These are phyloP conservation scores for Eimeria falciformis DNA, from an alignment of 169 alveolate species.

Conservation along the genomic window DNA sequence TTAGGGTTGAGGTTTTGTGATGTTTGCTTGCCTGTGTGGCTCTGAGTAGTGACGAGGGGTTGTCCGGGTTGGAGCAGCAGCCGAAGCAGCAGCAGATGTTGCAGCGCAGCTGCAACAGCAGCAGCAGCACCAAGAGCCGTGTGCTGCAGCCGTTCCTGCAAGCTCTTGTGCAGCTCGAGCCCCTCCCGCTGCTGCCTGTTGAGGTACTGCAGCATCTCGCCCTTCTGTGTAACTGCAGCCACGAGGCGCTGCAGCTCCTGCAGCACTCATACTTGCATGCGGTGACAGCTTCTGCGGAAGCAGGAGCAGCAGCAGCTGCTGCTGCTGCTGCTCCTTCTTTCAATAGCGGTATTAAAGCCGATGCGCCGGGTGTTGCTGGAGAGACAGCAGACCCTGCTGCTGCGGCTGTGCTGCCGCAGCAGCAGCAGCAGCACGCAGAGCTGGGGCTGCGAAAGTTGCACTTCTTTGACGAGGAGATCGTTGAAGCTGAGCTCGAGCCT, in stretches of 20 bases:
- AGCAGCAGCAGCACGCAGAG: slow-evolving; percentile 20
- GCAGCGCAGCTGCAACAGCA: slow-evolving; percentile 25
- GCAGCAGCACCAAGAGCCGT: slow-evolving; percentile 71
- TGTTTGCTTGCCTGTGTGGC: background rate
- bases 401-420: background rate
- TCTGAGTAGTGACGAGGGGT: slow-evolving; percentile 21
- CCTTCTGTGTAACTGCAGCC: slow-evolving; percentile 51
- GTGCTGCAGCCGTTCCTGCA: slow-evolving; percentile 68
- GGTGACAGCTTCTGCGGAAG: slow-evolving; percentile 14
- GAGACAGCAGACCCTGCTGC: background rate
- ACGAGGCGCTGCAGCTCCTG: slow-evolving; percentile 66
- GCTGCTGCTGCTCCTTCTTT: slow-evolving; percentile 35
- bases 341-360: background rate
- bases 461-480: slow-evolving; percentile 37
- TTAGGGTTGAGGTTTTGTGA: background rate
- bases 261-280: slow-evolving; percentile 64
- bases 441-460: slow-evolving; percentile 35
- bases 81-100: slow-evolving; percentile 53
- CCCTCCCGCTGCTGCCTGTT: slow-evolving; percentile 68
- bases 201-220: slow-evolving; percentile 67
- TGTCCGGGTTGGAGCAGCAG: background rate
- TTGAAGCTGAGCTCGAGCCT: slow-evolving; percentile 14
- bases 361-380: background rate
- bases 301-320: slow-evolving; percentile 61
- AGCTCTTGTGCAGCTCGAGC: slow-evolving; percentile 56